Evolutionary conservation across 208 protist species (phyloP), one percentile per base, ranked within the genome.

Genomic region (Crithidia bombi): DNA sequence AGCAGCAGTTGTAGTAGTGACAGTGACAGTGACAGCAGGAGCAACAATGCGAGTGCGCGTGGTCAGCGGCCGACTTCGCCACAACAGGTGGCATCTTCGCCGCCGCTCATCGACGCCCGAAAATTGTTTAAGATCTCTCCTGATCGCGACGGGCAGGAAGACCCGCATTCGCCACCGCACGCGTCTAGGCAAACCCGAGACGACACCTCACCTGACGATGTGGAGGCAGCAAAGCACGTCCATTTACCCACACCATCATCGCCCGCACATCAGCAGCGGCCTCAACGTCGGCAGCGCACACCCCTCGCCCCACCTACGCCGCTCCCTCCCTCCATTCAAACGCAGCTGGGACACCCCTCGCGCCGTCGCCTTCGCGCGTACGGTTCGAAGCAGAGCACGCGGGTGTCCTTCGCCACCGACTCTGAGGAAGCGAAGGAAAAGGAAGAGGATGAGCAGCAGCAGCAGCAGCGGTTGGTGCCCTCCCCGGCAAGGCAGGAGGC

Each of bases 101-200:
- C 19, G 15, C 26, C 65, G 49, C 65, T 59, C 11, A 25, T 62
- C 19, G 65, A 70, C 23, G 65, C 41, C 21, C 28, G 65, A 1
- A 54, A 51, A 21, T 25, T 52, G 3, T 70, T 62, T 14, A 70
- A 70, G 28, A 5, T 51, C 14, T 70, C 65, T 7, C 51, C 41
- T n/a, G 43, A 44, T 58, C 50, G 26, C 14, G 21, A 25, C 6
- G 30, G 23, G 38, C 10, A 30, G 3, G 36, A 11, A 32, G 28
- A 15, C 12, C n/a, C n/a, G n/a, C n/a, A n/a, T n/a, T n/a, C n/a
- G n/a, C n/a, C n/a, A n/a, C n/a, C n/a, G n/a, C n/a, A n/a, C n/a
- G n/a, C n/a, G n/a, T n/a, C n/a, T n/a, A n/a, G n/a, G n/a, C n/a
- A n/a, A n/a, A n/a, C n/a, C n/a, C n/a, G n/a, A n/a, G n/a, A n/a